Evolutionary conservation across 2,329 filamentous ascomycete genomes (phyloP), one percentile per base, ranked within the genome.

Genomic region (Diatrype stigma): DNA sequence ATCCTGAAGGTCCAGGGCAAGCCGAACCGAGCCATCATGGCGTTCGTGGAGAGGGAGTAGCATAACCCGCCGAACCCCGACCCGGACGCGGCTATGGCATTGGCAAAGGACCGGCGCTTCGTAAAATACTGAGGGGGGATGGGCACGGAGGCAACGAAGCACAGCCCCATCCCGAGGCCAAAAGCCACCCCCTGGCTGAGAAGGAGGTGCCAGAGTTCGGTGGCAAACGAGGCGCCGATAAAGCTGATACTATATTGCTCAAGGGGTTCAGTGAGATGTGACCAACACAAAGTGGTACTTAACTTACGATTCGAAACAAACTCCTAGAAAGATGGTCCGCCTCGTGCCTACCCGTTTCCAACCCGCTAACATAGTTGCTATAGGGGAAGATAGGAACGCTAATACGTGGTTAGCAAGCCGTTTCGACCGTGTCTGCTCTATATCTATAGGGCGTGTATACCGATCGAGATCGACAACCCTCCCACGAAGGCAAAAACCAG

Each of bases 401-500:
- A 32, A 35, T n/a, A 7, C 16, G 10, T 16, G 51, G 46, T 63
- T 59, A 46, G 58, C 60, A 21, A 67, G 6, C 6, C 12, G n/a
- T 37, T 17, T 6, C 6, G 34, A 37, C 6, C 6, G 26, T 30
- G 26, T 5, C 26, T 10, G 34, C 16, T 6, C 16, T 6, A 12
- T 37, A 12, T 6, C 6, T 17, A 12, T 37, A 16, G 34, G 34
- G 12, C 14, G 6, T 14, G 54, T 63, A 38, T 60, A 73, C 72
- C 64, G 47, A 74, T 76, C 1, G 82, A 83, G 42, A 88, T 81
- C 28, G 82, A 86, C 0, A 89, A 72, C 0, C 84, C 85, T 26
- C 89, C 89, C n/a, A 93, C 78, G 63, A 93, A 91, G 38, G 89
- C 89, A 67, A 86, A 92, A 6, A 84, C 77, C 2, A 92, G 76